Evolutionary conservation across 2,329 filamentous ascomycete species (phyloP).

Genomic region (Rutstroemia sp.): DNA sequence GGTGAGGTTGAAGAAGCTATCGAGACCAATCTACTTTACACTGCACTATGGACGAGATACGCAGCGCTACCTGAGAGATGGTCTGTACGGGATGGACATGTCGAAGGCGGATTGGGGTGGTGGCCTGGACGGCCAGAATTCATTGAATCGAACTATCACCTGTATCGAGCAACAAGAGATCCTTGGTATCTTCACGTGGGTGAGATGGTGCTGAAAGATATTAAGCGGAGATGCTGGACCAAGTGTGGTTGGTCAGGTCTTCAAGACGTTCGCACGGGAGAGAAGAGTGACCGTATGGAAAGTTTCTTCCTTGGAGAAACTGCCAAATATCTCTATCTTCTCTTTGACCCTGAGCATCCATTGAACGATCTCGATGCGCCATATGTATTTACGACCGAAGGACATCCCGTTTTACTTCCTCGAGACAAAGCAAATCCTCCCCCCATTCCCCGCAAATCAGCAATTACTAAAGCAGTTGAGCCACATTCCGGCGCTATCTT

Average conservation of each 20-base stretch:
- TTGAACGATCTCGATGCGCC: constrained; percentile 80
- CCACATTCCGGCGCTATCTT: constrained; percentile 7
- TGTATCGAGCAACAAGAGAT: constrained; percentile 90
- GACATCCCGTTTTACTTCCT: constrained; percentile 85
- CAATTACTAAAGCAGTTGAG: constrained; percentile 33
- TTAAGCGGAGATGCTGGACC: constrained; percentile 81
- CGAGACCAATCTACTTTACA: constrained; percentile 82
- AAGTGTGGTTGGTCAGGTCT: constrained; percentile 90
- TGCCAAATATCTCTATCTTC: constrained; percentile 86
- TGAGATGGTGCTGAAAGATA: constrained; percentile 89
- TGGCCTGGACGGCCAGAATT: constrained; percentile 96
- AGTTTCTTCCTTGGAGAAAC: constrained; percentile 98
- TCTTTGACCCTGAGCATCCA: constrained; percentile 81
- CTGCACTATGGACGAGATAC: constrained; percentile 90
- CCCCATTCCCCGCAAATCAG: constrained; percentile 9
- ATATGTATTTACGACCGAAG: constrained; percentile 93
- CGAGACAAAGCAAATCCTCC: constrained; percentile 30
- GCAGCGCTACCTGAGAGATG: constrained; percentile 91
- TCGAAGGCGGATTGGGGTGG: constrained; percentile 85
- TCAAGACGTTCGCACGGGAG: constrained; percentile 72
- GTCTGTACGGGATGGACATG: constrained; percentile 75
- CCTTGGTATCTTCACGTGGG: constrained; percentile 95
- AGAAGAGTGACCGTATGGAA: constrained; percentile 92
- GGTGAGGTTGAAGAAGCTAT: constrained; percentile 89
- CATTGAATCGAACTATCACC: constrained; percentile 90